A percentile compares a stretch with the other conserved stretches of the same genome.
These are phyloP conservation scores for Blumeria graminis DNA, from an alignment of 2,329 filamentous ascomycete genomes.

Conservation along the genomic window DNA sequence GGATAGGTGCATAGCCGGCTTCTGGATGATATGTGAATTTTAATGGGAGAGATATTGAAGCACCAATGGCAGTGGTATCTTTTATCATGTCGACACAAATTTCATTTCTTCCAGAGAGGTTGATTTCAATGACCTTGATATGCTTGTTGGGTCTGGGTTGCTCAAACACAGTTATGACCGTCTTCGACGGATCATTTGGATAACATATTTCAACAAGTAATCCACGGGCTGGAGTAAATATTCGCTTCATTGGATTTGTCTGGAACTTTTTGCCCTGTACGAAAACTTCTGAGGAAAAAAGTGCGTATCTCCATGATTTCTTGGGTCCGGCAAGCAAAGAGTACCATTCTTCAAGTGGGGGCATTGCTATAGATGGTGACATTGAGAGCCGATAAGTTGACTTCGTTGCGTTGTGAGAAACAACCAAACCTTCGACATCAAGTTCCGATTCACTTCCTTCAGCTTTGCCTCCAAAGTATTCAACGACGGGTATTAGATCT, in stretches of 20 bases:
- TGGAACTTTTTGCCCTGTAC: constrained; percentile 94
- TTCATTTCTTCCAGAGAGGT: constrained; percentile 48
- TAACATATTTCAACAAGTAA: constrained; percentile 72
- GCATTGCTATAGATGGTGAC: constrained; percentile 48
- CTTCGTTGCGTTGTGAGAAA: constrained; percentile 58
- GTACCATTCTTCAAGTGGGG: constrained; percentile 64
- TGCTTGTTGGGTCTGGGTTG: constrained; percentile 69
- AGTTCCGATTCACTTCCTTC: constrained; percentile 45
- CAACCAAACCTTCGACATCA: constrained; percentile 67
- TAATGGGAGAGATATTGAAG: constrained; percentile 61
- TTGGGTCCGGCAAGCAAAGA: constrained; percentile 63
- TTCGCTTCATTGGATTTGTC: constrained; percentile 81
- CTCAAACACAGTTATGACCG: constrained; percentile 67
- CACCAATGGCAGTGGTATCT: constrained; percentile 65
- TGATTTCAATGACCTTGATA: constrained; percentile 70
- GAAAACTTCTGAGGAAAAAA: constrained; percentile 81
- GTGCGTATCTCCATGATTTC: constrained; percentile 82
- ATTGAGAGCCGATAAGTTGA: constrained; percentile 64
- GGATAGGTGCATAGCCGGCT: constrained; percentile 89
- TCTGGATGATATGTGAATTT: constrained; percentile 88
- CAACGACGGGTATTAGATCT: constrained; percentile 54
- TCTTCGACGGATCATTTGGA: constrained; percentile 63
- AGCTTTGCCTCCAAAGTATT: constrained; percentile 87
- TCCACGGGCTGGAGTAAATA: constrained; percentile 67
- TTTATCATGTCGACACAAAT: constrained; percentile 83